Conservation (phyloP, 805 yeast species). For the Sugiyamaella mastotermitis region DNA sequence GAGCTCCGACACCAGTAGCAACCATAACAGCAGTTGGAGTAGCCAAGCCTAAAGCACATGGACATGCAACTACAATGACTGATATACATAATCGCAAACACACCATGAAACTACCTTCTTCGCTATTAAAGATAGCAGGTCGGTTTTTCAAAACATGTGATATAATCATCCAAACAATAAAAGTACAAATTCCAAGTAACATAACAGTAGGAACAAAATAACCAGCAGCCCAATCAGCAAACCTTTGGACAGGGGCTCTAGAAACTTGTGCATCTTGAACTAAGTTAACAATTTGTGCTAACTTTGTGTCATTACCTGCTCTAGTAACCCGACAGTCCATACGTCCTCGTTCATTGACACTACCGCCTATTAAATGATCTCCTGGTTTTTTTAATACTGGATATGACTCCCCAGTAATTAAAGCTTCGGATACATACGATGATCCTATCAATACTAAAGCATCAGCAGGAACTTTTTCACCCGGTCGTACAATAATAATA, state of each 20-base stretch:
- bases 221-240: slow-evolving; percentile 79
- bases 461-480: slow-evolving; percentile 87
- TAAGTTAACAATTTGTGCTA: slow-evolving; percentile 77
- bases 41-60: slow-evolving; percentile 95
- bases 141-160: slow-evolving; percentile 28
- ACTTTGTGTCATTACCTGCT: slow-evolving; percentile 79
- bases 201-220: slow-evolving; percentile 77
- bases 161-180: slow-evolving; percentile 52
- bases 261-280: slow-evolving; percentile 86
- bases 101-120: slow-evolving; percentile 54
- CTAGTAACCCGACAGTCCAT: slow-evolving; percentile 61
- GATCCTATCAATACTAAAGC: slow-evolving; percentile 74
- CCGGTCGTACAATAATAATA: slow-evolving; percentile 72
- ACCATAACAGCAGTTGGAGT: slow-evolving; percentile 99
- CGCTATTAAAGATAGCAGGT: slow-evolving; percentile 45
- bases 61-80: slow-evolving; percentile 96
- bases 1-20: slow-evolving; percentile 95
- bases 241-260: slow-evolving; percentile 86
- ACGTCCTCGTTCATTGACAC: slow-evolving; percentile 74
- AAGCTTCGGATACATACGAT: slow-evolving; percentile 82
- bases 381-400: slow-evolving; percentile 63
- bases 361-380: slow-evolving; percentile 77
- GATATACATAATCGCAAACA: slow-evolving; percentile 79
- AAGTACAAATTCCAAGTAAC: slow-evolving; percentile 55
- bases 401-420: slow-evolving; percentile 85